Percentiles rank a stretch among this genome's conserved stretches.
These are phyloP conservation scores for Exserohilum rostratum DNA, from an alignment of 2,329 filamentous ascomycete genomes.

Conservation along the genomic window DNA sequence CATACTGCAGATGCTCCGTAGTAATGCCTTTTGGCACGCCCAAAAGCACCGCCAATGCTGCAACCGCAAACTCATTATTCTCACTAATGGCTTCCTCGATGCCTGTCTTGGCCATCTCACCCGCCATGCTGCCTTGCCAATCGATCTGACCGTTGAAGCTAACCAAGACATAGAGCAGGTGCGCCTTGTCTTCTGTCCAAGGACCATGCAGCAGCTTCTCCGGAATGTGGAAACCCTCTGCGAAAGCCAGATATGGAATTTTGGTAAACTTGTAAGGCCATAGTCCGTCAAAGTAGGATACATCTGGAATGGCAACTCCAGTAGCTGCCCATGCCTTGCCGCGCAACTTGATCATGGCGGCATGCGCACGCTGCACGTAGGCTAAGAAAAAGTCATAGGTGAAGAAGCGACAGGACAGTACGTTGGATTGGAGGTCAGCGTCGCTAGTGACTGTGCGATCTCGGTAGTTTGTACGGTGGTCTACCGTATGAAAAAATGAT, in stretches of 20 bases:
- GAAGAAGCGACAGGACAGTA: slow-evolving; percentile 45
- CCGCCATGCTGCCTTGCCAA: slow-evolving; percentile 42
- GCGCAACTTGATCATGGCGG: slow-evolving; percentile 32
- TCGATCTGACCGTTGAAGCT: slow-evolving; percentile 44
- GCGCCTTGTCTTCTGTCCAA: slow-evolving; percentile 38
- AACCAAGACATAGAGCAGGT: slow-evolving; percentile 43
- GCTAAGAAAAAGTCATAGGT: slow-evolving; percentile 44
- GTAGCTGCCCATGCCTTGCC: slow-evolving; percentile 42
- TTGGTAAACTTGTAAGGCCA: slow-evolving; percentile 41
- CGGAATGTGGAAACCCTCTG: slow-evolving; percentile 39
- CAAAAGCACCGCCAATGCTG: slow-evolving; percentile 41
- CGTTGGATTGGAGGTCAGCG: slow-evolving; percentile 31
- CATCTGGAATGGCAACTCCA: slow-evolving; percentile 33
- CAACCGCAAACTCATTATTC: slow-evolving; percentile 39
- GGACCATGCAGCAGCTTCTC: slow-evolving; percentile 47
- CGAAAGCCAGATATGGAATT: slow-evolving; percentile 40
- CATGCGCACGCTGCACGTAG: slow-evolving; percentile 41
- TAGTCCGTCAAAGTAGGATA: slow-evolving; percentile 33
- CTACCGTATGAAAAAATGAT: slow-evolving; percentile 42
- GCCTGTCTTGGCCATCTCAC: slow-evolving; percentile 42
- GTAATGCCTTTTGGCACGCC: slow-evolving; percentile 38
- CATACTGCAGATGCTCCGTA: slow-evolving; percentile 37
- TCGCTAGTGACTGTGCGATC: slow-evolving; percentile 29
- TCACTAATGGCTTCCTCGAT: slow-evolving; percentile 37
- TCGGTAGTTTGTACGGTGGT: slow-evolving; percentile 35